These are phyloP conservation scores for Pilatotrama ljubarskyi DNA, from an alignment of 768 basidiomycete species.

Conservation along the genomic window DNA sequence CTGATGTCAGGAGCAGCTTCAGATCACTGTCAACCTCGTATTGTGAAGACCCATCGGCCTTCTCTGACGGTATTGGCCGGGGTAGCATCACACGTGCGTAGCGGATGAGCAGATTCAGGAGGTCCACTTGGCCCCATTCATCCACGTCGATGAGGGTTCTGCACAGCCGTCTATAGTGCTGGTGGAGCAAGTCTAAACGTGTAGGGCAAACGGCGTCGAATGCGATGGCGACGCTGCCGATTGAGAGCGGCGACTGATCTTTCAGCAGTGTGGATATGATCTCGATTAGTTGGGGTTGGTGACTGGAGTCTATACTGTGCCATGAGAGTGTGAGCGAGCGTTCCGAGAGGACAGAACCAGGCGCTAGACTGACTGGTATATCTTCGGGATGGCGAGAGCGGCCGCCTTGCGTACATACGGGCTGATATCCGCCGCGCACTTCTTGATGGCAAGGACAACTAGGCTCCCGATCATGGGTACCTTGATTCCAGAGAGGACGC, in stretches of 20 bases:
- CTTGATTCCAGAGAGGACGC: constrained; percentile 89
- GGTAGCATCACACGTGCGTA: constrained; percentile 87
- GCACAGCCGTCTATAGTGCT: constrained; percentile 84
- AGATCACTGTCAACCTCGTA: constrained; percentile 80
- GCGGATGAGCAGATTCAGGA: constrained; percentile 74
- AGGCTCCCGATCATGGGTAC: constrained; percentile 87
- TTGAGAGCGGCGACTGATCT: constrained; percentile 82
- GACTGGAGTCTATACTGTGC: constrained; percentile 68
- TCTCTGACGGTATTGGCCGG: constrained; percentile 46
- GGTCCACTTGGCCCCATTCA: constrained; percentile 92
- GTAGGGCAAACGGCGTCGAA: constrained; percentile 88
- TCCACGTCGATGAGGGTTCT: constrained; percentile 86
- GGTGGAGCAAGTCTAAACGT: constrained; percentile 83
- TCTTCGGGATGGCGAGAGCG: constrained; percentile 86
- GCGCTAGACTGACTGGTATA: constrained; percentile 59
- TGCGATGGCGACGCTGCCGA: constrained; percentile 84
- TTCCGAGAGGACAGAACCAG: too few species aligned
- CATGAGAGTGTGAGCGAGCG: constrained; percentile 14
- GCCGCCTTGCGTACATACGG: constrained; percentile 95
- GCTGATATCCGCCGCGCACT: constrained; percentile 87
- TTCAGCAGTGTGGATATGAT: constrained; percentile 63
- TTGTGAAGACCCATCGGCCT: constrained; percentile 24
- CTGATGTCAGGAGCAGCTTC: constrained; percentile 66
- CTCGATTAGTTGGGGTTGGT: constrained; percentile 69
- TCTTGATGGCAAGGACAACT: constrained; percentile 86